phyloP scores from a whole-genome alignment of 768 basidiomycete species.

The Rhizopogon salebrosus region DNA sequence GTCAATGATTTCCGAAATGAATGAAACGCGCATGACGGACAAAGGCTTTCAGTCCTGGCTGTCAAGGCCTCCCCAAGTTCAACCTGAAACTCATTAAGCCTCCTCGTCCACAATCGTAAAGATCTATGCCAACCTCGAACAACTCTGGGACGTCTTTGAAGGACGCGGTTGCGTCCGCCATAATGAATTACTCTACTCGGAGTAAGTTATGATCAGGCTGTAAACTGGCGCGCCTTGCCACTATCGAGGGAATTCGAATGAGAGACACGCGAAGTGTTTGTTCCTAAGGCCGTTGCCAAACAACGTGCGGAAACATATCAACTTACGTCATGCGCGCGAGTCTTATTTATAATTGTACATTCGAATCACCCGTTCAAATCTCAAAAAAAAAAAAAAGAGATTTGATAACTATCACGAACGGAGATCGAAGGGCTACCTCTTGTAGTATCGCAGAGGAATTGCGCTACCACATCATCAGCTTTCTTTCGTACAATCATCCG shows the following conservation, averaged over 20 bases:
- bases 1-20: neutral
- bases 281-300: slow-evolving; percentile 22
- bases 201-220: neutral
- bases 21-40: slow-evolving; percentile 40
- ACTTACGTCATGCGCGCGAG: too few relatives aligned
- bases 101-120: neutral
- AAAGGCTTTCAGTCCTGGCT: slow-evolving; percentile 86
- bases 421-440: too few relatives aligned
- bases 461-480: too few relatives aligned
- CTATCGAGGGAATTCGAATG: neutral
- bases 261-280: slow-evolving; percentile 10
- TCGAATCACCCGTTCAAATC: too few relatives aligned
- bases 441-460: too few relatives aligned
- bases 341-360: too few relatives aligned
- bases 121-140: slow-evolving; percentile 66
- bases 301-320: too few relatives aligned
- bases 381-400: too few relatives aligned
- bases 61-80: slow-evolving; percentile 87
- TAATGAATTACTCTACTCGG: slow-evolving; percentile 18
- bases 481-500: too few relatives aligned
- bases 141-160: slow-evolving; percentile 96
- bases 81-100: slow-evolving; percentile 41
- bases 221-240: neutral
- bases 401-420: too few relatives aligned
- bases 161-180: slow-evolving; percentile 54